A percentile compares a stretch with the other conserved stretches of the same genome.
phyloP scores from a whole-genome alignment of 345 rosid species.

The Iberis pinnata region DNA sequence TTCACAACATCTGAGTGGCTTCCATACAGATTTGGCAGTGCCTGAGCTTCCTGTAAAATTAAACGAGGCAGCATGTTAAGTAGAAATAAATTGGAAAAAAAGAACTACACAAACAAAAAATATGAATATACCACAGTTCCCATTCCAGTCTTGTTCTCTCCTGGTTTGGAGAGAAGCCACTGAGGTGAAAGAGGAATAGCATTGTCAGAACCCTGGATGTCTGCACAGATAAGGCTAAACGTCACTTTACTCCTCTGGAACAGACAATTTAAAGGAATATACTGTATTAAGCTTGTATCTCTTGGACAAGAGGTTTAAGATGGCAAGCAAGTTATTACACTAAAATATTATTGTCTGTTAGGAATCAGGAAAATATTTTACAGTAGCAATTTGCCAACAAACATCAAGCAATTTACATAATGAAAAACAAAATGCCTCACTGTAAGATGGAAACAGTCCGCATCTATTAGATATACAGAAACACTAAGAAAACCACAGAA shows the following conservation, averaged over 20 bases:
- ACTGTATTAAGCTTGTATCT: neutral
- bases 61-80: neutral
- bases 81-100: neutral
- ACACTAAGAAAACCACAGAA: constrained; percentile 1
- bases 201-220: constrained; percentile 64
- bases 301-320: neutral
- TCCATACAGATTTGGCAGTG: constrained; percentile 34
- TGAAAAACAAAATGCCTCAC: neutral
- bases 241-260: constrained; percentile 13
- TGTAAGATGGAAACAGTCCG: neutral
- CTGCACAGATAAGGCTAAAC: constrained; percentile 45
- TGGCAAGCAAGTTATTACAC: neutral
- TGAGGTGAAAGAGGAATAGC: constrained; percentile 92
- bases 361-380: neutral
- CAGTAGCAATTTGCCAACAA: too few species aligned
- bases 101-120: constrained; percentile 3
- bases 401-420: too few species aligned
- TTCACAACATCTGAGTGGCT: constrained; percentile 39
- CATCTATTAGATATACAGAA: constrained; percentile 9
- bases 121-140: constrained; percentile 60
- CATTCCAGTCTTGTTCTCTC: constrained; percentile 64
- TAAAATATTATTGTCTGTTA: neutral
- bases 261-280: neutral
- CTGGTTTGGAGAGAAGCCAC: constrained; percentile 92
- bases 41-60: constrained; percentile 48